Evolutionary conservation across 331 rosid genomes (phyloP), one percentile per base, ranked within the genome.

Genomic region (Malus hybrid): DNA sequence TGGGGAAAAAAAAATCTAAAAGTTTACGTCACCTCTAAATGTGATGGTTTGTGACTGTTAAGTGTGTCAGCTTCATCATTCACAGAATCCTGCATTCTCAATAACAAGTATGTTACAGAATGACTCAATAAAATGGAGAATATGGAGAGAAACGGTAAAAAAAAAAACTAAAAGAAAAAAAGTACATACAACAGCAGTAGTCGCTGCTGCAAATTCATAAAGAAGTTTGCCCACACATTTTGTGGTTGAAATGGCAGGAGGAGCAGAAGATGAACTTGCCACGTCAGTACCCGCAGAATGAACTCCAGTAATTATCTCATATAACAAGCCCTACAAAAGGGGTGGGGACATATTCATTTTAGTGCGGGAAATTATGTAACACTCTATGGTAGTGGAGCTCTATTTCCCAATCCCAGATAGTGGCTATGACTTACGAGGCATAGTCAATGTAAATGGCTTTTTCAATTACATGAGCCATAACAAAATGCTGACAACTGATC

Each of bases 221-320:
- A 91, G 89, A 75, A 92, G 97, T 75, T 90, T 86, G 1, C 80
- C 87, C 65, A 92, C 97, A 67, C 91, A 84, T 78, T 87, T 90
- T 67, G 90, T 61, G 65, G 84, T 65, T 31, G 97, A 84, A 79
- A 85, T 74, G 54, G 83, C 68, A 65, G 89, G 88, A 83, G 90
- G 95, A 72, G 88, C 91, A 70, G 96, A 92, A 61, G 99, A 94
- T 31, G 97, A 92, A 87, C 97, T 90, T 44, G 96, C 96, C 80
- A 91, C 87, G 59, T 85, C 86, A 66, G 87, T 65, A 44, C 88
- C 84, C 20, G 83, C 84, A 69, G 99, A 80, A 70, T 75, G 86
- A 82, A 90, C 86, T 76, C 93, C 90, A 34, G 93, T 81, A 73
- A 94, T 88, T 79, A 94, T 94, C 86, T 94, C 96, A 55, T 87